These are phyloP conservation scores for Hansenula sp. DNA, from an alignment of 1,139 yeast species.

Conservation along the genomic window DNA sequence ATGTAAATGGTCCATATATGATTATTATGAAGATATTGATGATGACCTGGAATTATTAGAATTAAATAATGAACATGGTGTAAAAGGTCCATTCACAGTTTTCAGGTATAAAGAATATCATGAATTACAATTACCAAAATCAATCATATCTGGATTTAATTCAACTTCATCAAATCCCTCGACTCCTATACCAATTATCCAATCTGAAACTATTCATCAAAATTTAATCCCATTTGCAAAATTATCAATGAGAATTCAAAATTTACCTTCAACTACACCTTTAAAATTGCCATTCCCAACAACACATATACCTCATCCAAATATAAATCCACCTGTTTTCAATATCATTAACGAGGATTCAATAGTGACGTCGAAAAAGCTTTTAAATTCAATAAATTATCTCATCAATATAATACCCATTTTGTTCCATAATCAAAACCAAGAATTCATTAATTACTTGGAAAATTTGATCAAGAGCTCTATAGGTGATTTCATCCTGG, in stretches of 20 bases:
- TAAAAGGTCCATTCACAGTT: slow-evolving; percentile 9
- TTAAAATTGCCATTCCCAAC: neutral
- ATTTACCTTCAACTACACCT: neutral
- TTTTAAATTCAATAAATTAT: neutral
- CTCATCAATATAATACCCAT: neutral
- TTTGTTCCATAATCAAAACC: neutral
- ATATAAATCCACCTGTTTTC: too few relatives aligned
- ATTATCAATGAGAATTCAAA: neutral
- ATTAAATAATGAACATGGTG: neutral
- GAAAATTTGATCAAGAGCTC: neutral
- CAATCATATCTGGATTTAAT: too few relatives aligned
- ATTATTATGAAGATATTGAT: slow-evolving; percentile 76
- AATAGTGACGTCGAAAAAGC: neutral
- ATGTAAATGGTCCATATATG: slow-evolving; percentile 61
- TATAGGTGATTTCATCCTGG: too few relatives aligned
- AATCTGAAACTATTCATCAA: neutral
- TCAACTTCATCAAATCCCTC: neutral
- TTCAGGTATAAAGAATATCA: slow-evolving; percentile 1
- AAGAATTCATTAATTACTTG: neutral
- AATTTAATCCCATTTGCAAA: neutral
- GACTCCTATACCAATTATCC: neutral
- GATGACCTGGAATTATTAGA: slow-evolving; percentile 53
- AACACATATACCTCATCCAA: neutral
- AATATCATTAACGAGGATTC: too few relatives aligned
- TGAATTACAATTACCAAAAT: neutral